Percentiles rank a stretch among this genome's conserved stretches.
Conservation (phyloP, 768 basidiomycete genomes). For the Macrolepiota albuminosa region DNA sequence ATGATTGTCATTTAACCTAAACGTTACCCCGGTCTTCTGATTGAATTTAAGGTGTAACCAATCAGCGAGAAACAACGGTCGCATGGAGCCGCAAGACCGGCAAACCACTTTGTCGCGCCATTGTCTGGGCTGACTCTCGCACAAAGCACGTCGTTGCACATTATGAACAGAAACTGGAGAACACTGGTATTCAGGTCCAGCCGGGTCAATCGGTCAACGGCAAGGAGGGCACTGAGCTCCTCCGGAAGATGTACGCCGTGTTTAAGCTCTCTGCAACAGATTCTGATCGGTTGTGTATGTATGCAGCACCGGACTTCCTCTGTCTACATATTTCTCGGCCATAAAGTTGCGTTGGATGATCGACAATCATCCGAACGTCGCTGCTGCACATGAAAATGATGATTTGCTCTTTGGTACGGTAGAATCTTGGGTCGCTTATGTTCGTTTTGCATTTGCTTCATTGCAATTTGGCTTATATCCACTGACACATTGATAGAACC, state of each 20-base stretch:
- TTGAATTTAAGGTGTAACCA: constrained; percentile 71
- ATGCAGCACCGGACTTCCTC: constrained; percentile 80
- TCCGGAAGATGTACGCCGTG: constrained; percentile 60
- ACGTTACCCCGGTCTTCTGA: neutral
- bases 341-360: constrained; percentile 98
- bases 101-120: constrained; percentile 80
- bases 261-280: neutral
- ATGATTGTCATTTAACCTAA: constrained; percentile 6
- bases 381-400: constrained; percentile 73
- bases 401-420: constrained; percentile 90
- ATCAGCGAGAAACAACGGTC: constrained; percentile 94
- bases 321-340: constrained; percentile 97
- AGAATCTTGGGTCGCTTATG: constrained; percentile 95
- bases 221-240: constrained; percentile 55
- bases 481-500: constrained; percentile 44
- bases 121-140: constrained; percentile 97
- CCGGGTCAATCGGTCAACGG: constrained; percentile 68
- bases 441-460: constrained; percentile 26
- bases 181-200: constrained; percentile 70
- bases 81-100: constrained; percentile 92
- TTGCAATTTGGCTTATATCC: constrained; percentile 5
- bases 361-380: constrained; percentile 74
- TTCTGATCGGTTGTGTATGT: constrained; percentile 5
- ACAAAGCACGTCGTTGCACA: constrained; percentile 84
- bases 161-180: constrained; percentile 65